phyloP scores from a whole-genome alignment of 1,284 basidiomycete species.

The Sporisorium iseilematis-ciliati region DNA sequence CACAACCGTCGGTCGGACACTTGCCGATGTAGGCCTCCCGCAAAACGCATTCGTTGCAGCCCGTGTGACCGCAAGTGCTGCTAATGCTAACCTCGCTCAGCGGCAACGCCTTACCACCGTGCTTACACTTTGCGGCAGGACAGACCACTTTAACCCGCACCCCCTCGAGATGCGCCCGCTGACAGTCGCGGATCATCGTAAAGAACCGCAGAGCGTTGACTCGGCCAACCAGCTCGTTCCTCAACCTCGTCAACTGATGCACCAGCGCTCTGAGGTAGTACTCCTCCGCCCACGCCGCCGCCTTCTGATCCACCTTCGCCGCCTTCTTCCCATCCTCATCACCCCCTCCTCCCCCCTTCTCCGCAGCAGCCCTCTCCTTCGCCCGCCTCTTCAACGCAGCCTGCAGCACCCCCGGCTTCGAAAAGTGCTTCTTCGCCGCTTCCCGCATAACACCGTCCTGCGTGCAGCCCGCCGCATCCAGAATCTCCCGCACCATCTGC shows the following conservation, averaged over 20 bases:
- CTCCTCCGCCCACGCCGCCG: constrained; percentile 53
- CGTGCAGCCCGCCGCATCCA: constrained; percentile 73
- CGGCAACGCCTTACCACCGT: constrained; percentile 16
- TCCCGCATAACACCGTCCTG: constrained; percentile 22
- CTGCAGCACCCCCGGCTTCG: constrained; percentile 29
- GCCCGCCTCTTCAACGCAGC: constrained; percentile 45
- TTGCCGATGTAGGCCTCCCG: constrained; percentile 55
- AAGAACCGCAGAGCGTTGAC: constrained; percentile 61
- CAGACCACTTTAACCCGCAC: constrained; percentile 41
- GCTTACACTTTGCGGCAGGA: constrained; percentile 40
- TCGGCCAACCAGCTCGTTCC: constrained; percentile 55
- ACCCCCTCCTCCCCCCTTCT: constrained; percentile 26
- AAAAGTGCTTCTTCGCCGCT: constrained; percentile 33
- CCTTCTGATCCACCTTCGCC: constrained; percentile 34
- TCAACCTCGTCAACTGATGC: constrained; percentile 52
- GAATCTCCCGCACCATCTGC: constrained; percentile 74
- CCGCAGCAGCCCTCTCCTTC: constrained; percentile 37
- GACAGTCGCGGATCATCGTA: constrained; percentile 54
- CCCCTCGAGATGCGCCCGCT: constrained; percentile 48
- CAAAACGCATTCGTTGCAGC: constrained; percentile 49
- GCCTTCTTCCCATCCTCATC: constrained; percentile 35
- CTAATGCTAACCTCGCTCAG: constrained; percentile 47
- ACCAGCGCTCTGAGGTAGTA: constrained; percentile 49
- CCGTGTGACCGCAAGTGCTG: constrained; percentile 57
- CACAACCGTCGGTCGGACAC: constrained; percentile 53